Conservation (phyloP, 1,139 yeast genomes). For the Yamadazyma oceani region DNA sequence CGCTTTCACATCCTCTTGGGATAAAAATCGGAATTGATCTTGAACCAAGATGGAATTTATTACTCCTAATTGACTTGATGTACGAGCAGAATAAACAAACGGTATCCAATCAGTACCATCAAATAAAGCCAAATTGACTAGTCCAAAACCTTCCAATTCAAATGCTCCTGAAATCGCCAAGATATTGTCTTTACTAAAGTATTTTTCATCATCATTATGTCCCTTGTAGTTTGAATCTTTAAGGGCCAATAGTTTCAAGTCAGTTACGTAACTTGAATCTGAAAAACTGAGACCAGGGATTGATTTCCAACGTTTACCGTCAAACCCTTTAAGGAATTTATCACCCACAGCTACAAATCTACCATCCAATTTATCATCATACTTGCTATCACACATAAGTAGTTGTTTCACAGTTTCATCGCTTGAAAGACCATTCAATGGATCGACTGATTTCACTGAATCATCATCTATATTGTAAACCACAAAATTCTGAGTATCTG, state of each 20-base stretch:
- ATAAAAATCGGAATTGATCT: constrained; percentile 38
- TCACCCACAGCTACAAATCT: constrained; percentile 59
- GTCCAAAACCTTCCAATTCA: constrained; percentile 52
- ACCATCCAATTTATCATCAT: constrained; percentile 34
- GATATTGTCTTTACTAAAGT: constrained; percentile 45
- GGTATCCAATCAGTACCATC: constrained; percentile 78
- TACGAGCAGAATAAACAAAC: constrained; percentile 40
- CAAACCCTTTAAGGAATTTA: constrained; percentile 47
- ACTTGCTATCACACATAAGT: constrained; percentile 41
- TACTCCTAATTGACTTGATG: constrained; percentile 26
- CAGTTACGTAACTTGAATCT: constrained; percentile 33
- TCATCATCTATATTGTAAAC: constrained; percentile 51
- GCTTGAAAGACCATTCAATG: constrained; percentile 28
- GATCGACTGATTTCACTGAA: constrained; percentile 17
- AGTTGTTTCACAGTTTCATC: constrained; percentile 47
- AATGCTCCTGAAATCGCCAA: constrained; percentile 67
- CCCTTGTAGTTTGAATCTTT: constrained; percentile 25
- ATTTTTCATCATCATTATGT: constrained; percentile 27
- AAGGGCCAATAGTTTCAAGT: constrained; percentile 41
- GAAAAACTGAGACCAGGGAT: constrained; percentile 34
- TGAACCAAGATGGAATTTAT: constrained; percentile 36
- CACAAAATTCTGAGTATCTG: constrained; percentile 33
- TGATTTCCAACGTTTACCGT: constrained; percentile 48
- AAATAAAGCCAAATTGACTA: constrained; percentile 64
- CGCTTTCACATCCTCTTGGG: constrained; percentile 34